Percentiles rank a stretch among this genome's conserved stretches.
phyloP scores from a whole-genome alignment of 1,139 yeast genomes.

The Casaregolazyma suthepensis region DNA sequence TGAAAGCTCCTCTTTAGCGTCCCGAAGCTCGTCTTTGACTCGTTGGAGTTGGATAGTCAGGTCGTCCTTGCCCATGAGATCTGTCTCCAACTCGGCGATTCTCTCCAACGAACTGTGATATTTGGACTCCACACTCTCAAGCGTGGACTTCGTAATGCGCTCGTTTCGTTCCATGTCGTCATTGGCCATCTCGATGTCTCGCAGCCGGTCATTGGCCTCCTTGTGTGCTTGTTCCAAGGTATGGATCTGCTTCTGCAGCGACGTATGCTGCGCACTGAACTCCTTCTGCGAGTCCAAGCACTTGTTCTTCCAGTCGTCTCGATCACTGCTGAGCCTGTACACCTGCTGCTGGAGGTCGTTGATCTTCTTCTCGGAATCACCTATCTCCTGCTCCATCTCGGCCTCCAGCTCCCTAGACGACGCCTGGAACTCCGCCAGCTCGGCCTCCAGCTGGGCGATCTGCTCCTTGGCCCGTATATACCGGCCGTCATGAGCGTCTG shows the following conservation, averaged over 20 bases:
- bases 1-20: constrained; percentile 30
- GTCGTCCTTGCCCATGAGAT: constrained; percentile 26
- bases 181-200: constrained; percentile 36
- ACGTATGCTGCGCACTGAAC: constrained; percentile 24
- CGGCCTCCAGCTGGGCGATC: constrained; percentile 33
- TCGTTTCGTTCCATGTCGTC: constrained; percentile 36
- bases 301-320: constrained; percentile 25
- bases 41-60: constrained; percentile 31
- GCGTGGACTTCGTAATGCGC: constrained; percentile 28
- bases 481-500: background rate
- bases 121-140: constrained; percentile 29
- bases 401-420: constrained; percentile 33
- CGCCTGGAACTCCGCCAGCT: constrained; percentile 33
- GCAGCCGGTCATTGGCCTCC: constrained; percentile 25
- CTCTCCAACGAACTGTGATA: constrained; percentile 31
- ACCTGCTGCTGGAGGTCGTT: constrained; percentile 24
- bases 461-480: constrained; percentile 21
- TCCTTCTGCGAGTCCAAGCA: constrained; percentile 26
- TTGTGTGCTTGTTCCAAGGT: constrained; percentile 26
- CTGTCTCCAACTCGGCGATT: constrained; percentile 33
- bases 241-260: constrained; percentile 27
- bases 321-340: constrained; percentile 21
- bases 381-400: constrained; percentile 34
- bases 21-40: constrained; percentile 32
- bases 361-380: constrained; percentile 29